Evolutionary conservation across 768 basidiomycete genomes (phyloP).

Genomic region (Botryobasidium botryosum): DNA sequence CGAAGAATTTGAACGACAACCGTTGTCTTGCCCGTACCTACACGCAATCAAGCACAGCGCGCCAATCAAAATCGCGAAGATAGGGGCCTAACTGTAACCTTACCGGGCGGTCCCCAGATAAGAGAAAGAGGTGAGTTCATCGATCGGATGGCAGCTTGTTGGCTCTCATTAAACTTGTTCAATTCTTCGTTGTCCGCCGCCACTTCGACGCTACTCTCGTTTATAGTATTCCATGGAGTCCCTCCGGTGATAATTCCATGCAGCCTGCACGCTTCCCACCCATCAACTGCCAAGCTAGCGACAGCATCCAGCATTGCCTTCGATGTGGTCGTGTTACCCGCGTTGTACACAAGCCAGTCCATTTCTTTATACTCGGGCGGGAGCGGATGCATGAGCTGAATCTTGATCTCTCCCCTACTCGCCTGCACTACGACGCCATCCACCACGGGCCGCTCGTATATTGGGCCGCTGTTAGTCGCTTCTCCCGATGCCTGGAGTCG

Average conservation of each 20-base stretch:
- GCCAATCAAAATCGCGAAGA: not conserved
- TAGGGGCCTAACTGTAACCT: slow-evolving; percentile 5
- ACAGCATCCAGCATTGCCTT: slow-evolving; percentile 52
- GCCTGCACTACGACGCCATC: slow-evolving; percentile 46
- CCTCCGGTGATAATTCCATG: slow-evolving; percentile 31
- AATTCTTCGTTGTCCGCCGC: slow-evolving; percentile 12
- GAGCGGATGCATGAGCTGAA: slow-evolving; percentile 37
- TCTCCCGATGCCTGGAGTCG: slow-evolving; percentile 42
- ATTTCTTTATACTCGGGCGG: slow-evolving; percentile 43
- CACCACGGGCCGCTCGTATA: slow-evolving; percentile 25
- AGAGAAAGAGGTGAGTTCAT: slow-evolving; percentile 31
- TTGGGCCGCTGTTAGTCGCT: slow-evolving; percentile 31
- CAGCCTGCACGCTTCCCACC: slow-evolving; percentile 31
- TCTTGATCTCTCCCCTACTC: slow-evolving; percentile 34
- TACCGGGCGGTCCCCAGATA: slow-evolving; percentile 58
- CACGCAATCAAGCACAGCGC: too few relatives aligned
- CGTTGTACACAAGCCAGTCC: slow-evolving; percentile 49
- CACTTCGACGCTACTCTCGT: not conserved
- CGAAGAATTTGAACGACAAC: slow-evolving; percentile 46
- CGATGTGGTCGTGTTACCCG: slow-evolving; percentile 41
- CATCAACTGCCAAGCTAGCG: slow-evolving; percentile 28
- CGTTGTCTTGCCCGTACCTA: slow-evolving; percentile 57
- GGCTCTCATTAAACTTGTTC: slow-evolving; percentile 34
- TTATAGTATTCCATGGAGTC: slow-evolving; percentile 2
- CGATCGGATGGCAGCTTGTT: slow-evolving; percentile 32